These are phyloP conservation scores for Cytospora mali DNA, from an alignment of 2,329 filamentous ascomycete genomes.

Conservation along the genomic window DNA sequence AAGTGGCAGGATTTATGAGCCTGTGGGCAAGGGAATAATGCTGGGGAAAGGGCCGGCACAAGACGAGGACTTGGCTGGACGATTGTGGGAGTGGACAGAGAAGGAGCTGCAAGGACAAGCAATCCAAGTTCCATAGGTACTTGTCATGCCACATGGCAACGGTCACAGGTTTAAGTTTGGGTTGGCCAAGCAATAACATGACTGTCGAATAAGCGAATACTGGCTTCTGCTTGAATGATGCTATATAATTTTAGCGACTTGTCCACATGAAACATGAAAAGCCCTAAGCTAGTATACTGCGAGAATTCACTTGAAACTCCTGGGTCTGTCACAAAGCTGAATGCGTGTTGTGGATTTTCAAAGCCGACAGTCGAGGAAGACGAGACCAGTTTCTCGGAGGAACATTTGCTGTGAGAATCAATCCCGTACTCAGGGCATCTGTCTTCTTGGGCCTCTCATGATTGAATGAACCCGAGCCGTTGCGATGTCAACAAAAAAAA, in stretches of 20 bases:
- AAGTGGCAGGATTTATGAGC: constrained; percentile 41
- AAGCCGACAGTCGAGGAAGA: too few species aligned
- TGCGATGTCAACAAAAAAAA: not conserved
- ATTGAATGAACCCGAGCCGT: not conserved
- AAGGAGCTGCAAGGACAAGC: constrained; percentile 34
- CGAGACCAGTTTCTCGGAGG: too few species aligned
- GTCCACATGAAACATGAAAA: too few species aligned
- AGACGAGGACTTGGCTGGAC: constrained; percentile 34
- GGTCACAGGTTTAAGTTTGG: too few species aligned
- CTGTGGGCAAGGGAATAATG: constrained; percentile 33
- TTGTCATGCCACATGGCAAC: too few species aligned
- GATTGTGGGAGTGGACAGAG: constrained; percentile 41
- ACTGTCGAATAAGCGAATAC: too few species aligned
- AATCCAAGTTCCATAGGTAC: too few species aligned
- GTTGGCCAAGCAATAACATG: too few species aligned
- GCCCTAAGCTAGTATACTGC: not conserved
- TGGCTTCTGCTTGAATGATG: too few species aligned
- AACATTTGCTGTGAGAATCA: not conserved
- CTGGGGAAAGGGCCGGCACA: constrained; percentile 18
- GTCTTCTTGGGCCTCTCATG: not conserved
- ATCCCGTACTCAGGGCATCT: not conserved
- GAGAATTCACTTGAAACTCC: not conserved
- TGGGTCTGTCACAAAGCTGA: not conserved
- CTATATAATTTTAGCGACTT: too few species aligned
- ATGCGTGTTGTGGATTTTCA: too few species aligned